phyloP scores from a whole-genome alignment of 2,329 filamentous ascomycete species.

The Cladosporium sp. region DNA sequence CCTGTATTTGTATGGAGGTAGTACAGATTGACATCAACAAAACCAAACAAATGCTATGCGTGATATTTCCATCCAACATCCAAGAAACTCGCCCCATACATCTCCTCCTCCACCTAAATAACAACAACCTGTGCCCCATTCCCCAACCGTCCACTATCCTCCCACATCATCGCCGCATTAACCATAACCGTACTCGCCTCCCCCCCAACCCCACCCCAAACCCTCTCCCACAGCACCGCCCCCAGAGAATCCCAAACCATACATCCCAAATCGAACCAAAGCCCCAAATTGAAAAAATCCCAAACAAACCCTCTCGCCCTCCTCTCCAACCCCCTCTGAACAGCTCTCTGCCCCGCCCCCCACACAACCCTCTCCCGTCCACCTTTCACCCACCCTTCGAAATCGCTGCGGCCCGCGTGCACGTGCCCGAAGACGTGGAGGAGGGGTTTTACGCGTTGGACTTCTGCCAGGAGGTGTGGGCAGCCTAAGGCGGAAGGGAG shows the following conservation, averaged over 20 bases:
- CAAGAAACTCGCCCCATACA: neutral
- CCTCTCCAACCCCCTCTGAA: conserved; percentile 58
- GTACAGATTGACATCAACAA: neutral
- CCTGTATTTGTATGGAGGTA: neutral
- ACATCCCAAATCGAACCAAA: conserved; percentile 49
- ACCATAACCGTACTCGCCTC: conserved; percentile 48
- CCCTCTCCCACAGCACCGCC: conserved; percentile 55
- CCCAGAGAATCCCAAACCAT: conserved; percentile 50
- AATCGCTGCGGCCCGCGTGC: conserved; percentile 55
- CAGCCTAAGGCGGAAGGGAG: conserved; percentile 64
- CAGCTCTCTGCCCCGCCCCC: conserved; percentile 66
- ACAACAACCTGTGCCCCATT: conserved; percentile 40
- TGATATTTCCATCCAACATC: neutral
- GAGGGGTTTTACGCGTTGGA: conserved; percentile 67
- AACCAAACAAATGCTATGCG: neutral
- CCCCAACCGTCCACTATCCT: conserved; percentile 44
- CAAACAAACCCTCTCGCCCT: conserved; percentile 32
- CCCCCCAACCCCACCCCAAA: conserved; percentile 51
- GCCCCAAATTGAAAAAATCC: conserved; percentile 33
- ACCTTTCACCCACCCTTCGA: conserved; percentile 35
- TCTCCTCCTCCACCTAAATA: conserved; percentile 16
- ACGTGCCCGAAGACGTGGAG: conserved; percentile 84
- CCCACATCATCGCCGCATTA: conserved; percentile 55
- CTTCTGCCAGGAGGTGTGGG: conserved; percentile 60
- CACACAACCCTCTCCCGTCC: conserved; percentile 68